Evolutionary conservation across 257 asterid species (phyloP).

Genomic region (Rehmannia glutinosa): DNA sequence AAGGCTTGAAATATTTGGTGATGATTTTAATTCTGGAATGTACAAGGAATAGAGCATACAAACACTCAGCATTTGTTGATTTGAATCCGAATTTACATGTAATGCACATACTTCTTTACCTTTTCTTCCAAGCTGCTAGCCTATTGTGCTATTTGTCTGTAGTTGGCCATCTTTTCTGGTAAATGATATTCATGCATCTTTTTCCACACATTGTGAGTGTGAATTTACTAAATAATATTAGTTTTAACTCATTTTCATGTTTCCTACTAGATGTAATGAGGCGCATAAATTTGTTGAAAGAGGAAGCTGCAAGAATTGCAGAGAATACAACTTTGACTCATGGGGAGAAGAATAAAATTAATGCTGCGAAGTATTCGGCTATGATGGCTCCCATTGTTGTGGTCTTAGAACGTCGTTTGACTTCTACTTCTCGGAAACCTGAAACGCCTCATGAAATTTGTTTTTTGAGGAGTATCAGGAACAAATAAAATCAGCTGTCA

Average conservation of each 20-base stretch:
- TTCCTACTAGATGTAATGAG: constrained; percentile 75
- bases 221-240: constrained; percentile 6
- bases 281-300: constrained; percentile 92
- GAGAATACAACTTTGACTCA: constrained; percentile 74
- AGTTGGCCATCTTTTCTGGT: background rate
- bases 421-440: constrained; percentile 86
- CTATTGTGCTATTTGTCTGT: constrained; percentile 9
- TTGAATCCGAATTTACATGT: constrained; percentile 2
- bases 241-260: constrained; percentile 17
- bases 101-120: constrained; percentile 5
- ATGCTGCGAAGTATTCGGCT: constrained; percentile 95
- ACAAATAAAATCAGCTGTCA: constrained; percentile 73
- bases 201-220: constrained; percentile 1
- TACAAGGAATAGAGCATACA: background rate
- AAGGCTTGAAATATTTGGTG: background rate
- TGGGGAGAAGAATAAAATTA: constrained; percentile 86
- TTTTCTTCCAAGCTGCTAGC: constrained; percentile 7
- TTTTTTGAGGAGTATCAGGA: constrained; percentile 74
- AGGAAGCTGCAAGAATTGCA: constrained; percentile 90
- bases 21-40: constrained; percentile 1
- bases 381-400: constrained; percentile 99
- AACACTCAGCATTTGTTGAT: constrained; percentile 2
- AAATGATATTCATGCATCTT: constrained; percentile 7
- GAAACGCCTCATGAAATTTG: constrained; percentile 93
- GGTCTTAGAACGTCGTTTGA: constrained; percentile 92